Base-by-base conservation (phyloP, 2,329 filamentous ascomycete genomes). In the Alternaria solani region DNA sequence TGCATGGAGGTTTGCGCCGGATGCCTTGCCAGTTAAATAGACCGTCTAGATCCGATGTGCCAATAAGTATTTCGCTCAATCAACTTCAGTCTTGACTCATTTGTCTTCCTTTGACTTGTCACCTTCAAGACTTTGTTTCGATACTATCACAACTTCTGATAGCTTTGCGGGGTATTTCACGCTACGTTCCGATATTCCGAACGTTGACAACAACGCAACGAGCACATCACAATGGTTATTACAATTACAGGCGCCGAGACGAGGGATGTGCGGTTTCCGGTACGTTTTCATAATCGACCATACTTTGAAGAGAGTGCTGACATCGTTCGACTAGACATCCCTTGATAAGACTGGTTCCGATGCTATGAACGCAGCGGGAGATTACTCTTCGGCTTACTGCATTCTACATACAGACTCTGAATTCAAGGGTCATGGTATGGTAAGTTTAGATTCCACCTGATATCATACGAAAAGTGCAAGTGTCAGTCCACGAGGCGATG, bases 311-410 rank as follows among this genome's bases (percentile, higher is more conserved):
- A 7, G 9, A 16, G 9, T 23, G 23, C 52, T 55, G 36, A 55
- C 52, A 30, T 41, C 25, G 16, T 11, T 20, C 7, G 16, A 48
- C 34, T 46, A 87, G 79, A 97, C 93, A n/a, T 97, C 93, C 41
- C 88, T 97, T 62, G 93, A 96, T 81, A 95, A 94, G 83, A 96
- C 93, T n/a, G 93, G 93, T 72, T 96, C 92, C 8, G 94, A 97
- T 86, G 94, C 93, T 74, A 97, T 97, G 94, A 97, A 97, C 76
- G 91, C 92, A 3, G 93, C 93, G 2, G 91, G 93, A 63, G 93
- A 97, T 80, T 97, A 97, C 81, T 96, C 93, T 1, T 86, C 93
- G 12, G 93, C 94, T n/a, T 97, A 97, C 84, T 96, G 93, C 79
- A 94, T 97, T 72, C 83, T 97, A 49, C 83, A 92, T 75, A 97